Evolutionary conservation across 257 asterid genomes (phyloP).

Genomic region (Misopates orontium): DNA sequence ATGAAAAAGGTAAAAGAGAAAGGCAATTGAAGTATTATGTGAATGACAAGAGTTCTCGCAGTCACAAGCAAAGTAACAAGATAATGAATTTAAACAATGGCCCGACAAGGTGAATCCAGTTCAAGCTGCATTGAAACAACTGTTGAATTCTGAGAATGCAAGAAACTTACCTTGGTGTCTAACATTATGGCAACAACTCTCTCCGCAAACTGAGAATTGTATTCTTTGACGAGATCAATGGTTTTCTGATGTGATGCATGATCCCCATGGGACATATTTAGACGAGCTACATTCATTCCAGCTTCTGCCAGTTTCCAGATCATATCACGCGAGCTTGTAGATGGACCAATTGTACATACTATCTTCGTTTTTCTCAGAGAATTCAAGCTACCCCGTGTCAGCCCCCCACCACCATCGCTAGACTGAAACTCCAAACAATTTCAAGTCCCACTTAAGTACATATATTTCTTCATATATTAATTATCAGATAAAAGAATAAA

Average conservation of each 20-base stretch:
- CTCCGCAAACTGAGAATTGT: constrained; percentile 81
- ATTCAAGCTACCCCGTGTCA: constrained; percentile 36
- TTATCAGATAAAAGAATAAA: neutral
- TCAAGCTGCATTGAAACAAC: constrained; percentile 17
- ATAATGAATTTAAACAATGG: neutral
- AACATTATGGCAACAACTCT: constrained; percentile 91
- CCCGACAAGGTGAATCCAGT: constrained; percentile 13
- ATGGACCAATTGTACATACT: constrained; percentile 94
- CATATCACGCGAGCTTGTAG: constrained; percentile 95
- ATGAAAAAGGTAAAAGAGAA: neutral
- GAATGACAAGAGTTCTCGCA: too few species aligned
- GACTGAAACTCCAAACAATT: constrained; percentile 44
- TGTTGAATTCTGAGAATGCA: constrained; percentile 11
- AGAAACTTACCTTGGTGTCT: constrained; percentile 81
- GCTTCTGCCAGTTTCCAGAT: constrained; percentile 95
- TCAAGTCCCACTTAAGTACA: constrained; percentile 1
- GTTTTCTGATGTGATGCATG: constrained; percentile 95
- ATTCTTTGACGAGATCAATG: constrained; percentile 87
- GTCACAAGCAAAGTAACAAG: too few species aligned
- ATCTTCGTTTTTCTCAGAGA: constrained; percentile 87
- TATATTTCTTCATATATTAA: neutral
- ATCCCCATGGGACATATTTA: constrained; percentile 98
- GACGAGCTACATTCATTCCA: constrained; percentile 98
- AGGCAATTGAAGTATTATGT: neutral
- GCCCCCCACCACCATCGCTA: constrained; percentile 40